A percentile compares a stretch with the other conserved stretches of the same genome.
Evolutionary conservation across 164 flowering plant species (phyloP).

Genomic region (Buxus sempervirens): DNA sequence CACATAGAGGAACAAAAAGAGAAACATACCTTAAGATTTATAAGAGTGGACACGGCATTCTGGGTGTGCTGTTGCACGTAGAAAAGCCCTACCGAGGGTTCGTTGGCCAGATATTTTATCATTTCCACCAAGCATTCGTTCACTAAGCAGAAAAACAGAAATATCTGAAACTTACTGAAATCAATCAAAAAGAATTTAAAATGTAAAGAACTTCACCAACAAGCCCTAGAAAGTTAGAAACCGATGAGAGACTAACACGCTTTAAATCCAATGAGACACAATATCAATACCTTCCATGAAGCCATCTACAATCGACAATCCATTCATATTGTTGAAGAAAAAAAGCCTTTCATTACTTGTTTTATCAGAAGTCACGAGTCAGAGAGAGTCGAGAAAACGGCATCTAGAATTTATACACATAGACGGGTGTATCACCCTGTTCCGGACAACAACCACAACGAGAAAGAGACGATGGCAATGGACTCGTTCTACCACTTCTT

Average conservation of each 20-base stretch:
- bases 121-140: conserved; percentile 64
- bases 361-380: neutral
- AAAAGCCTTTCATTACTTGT: conserved; percentile 18
- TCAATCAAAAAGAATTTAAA: neutral
- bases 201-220: neutral
- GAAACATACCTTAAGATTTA: conserved; percentile 34
- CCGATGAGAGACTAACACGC: neutral
- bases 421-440: too few relatives aligned
- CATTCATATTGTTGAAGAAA: conserved; percentile 22
- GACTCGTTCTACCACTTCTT: too few relatives aligned
- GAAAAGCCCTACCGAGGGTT: conserved; percentile 92
- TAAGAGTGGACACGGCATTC: conserved; percentile 64
- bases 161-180: neutral
- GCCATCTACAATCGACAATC: conserved; percentile 35
- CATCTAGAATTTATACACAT: too few relatives aligned
- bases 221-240: neutral
- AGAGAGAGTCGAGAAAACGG: too few relatives aligned
- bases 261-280: conserved; percentile 4
- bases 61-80: conserved; percentile 82
- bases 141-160: conserved; percentile 15
- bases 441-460: too few relatives aligned
- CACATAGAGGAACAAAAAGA: neutral
- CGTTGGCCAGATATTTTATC: conserved; percentile 86
- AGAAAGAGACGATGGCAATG: too few relatives aligned
- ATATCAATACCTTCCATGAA: conserved; percentile 26